Conservation (phyloP, 1,284 basidiomycete species). For the Gomphus sp. region DNA sequence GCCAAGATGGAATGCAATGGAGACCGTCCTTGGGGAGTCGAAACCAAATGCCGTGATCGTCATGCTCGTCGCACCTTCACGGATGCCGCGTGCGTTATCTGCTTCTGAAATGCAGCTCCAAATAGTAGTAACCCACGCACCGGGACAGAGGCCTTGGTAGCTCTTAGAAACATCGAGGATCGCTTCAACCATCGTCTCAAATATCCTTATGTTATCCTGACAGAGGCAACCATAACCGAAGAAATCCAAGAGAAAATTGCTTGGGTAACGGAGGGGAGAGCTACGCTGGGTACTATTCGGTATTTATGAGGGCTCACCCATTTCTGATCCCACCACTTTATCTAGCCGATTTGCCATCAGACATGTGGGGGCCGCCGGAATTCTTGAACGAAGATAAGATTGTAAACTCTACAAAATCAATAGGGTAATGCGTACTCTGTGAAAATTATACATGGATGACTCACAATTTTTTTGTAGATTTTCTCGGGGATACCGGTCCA, state of each 20-base stretch:
- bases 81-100: conserved; percentile 1
- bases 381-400: neutral
- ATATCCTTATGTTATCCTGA: conserved; percentile 9
- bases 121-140: neutral
- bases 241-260: neutral
- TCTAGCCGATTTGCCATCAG: conserved; percentile 1
- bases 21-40: neutral
- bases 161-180: conserved; percentile 6
- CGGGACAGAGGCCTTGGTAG: conserved; percentile 3
- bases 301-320: neutral
- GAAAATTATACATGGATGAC: neutral
- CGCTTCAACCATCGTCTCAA: conserved; percentile 7
- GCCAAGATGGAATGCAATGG: neutral
- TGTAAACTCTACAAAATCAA: neutral
- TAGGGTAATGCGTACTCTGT: neutral
- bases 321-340: neutral
- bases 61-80: conserved; percentile 8
- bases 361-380: conserved; percentile 5
- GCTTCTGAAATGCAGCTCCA: neutral
- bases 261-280: conserved; percentile 4
- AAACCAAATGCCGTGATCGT: conserved; percentile 8
- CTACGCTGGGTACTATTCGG: neutral
- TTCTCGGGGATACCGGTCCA: conserved; percentile 2
- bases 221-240: conserved; percentile 2
- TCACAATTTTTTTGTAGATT: neutral